Conservation (phyloP, 176 grass and related monocot genomes). For the Zea mays region DNA sequence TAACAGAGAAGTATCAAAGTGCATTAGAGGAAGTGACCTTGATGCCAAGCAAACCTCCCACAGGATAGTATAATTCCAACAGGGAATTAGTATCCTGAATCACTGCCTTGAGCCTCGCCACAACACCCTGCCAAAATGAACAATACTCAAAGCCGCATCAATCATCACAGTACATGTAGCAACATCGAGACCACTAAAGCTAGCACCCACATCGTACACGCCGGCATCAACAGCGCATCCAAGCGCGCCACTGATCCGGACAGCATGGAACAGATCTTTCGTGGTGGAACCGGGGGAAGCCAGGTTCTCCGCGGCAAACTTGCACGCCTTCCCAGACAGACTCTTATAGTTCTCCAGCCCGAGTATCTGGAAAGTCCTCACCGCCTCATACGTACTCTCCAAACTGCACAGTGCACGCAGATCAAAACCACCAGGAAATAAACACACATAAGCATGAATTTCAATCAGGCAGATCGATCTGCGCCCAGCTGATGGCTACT, state of each 20-base stretch:
- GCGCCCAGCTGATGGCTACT: constrained; percentile 1
- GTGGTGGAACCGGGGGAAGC: constrained; percentile 30
- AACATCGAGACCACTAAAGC: constrained; percentile 22
- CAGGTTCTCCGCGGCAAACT: constrained; percentile 46
- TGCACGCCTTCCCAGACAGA: constrained; percentile 39
- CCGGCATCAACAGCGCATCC: constrained; percentile 41
- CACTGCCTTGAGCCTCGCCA: constrained; percentile 53
- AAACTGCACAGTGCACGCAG: constrained; percentile 37
- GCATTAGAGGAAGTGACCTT: constrained; percentile 50
- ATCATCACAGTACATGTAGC: constrained; percentile 4
- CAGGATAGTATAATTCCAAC: constrained; percentile 75
- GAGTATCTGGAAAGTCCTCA: constrained; percentile 55
- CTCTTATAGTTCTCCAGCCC: constrained; percentile 45
- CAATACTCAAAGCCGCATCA: constrained; percentile 19
- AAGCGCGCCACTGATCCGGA: constrained; percentile 46
- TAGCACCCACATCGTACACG: constrained; percentile 53
- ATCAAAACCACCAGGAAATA: not conserved
- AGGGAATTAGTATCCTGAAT: constrained; percentile 79
- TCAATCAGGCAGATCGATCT: constrained; percentile 40
- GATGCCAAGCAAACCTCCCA: constrained; percentile 65
- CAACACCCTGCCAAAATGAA: constrained; percentile 56
- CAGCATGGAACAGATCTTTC: constrained; percentile 67
- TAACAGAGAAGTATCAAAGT: not conserved
- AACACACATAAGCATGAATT: not conserved
- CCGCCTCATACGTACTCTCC: constrained; percentile 56